Evolutionary conservation across 805 yeast species (phyloP), one percentile per base, ranked within the genome.

Genomic region (Komagataella phaffii): DNA sequence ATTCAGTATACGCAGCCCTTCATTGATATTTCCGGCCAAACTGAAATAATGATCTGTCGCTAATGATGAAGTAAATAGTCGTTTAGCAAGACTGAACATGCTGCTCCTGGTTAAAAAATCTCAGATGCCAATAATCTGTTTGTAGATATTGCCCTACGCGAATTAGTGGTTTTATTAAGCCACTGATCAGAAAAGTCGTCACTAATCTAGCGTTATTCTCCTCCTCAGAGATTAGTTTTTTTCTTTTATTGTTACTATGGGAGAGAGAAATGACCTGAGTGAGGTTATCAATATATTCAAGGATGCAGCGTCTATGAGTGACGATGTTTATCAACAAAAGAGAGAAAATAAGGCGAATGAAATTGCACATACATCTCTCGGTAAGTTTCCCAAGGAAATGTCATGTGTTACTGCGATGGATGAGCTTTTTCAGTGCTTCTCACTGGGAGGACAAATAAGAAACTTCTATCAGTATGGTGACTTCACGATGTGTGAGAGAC

Each of bases 401-500:
- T 75, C 79, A 50, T 84, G 91, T 61, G 72, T 83, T 51, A 88
- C 91, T 47, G 93, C 93, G 1, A 83, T 90, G 65, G 96, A 90
- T 64, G 95, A 88, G 61, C 71, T 90, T 19, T 75, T 89, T 48
- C 82, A 79, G 48, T 91, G 98, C 64, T 88, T 86, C 67, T 86
- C 97, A 0, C 62, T 90, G 2, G 97, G 96, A 3, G 97, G 97
- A 0, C 96, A 90, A 62, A 68, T 87, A 18, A 77, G 95, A 54
- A 77, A 85, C 65, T 85, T 85, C 60, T 91, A 90, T 63, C 71
- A 97, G 51, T 85, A 80, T 61, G 97, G 97, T 2, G 79, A 81
- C 46, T 74, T 88, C 59, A 80, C 82, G 50, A 70, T 79, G 54
- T 91, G 98, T 65, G 74, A 73, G 47, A 75, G 75, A 50, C 85